Percentiles rank a stretch among this genome's conserved stretches.
These are phyloP conservation scores for Acorus calamus DNA, from an alignment of 106 monocot species.

Conservation along the genomic window DNA sequence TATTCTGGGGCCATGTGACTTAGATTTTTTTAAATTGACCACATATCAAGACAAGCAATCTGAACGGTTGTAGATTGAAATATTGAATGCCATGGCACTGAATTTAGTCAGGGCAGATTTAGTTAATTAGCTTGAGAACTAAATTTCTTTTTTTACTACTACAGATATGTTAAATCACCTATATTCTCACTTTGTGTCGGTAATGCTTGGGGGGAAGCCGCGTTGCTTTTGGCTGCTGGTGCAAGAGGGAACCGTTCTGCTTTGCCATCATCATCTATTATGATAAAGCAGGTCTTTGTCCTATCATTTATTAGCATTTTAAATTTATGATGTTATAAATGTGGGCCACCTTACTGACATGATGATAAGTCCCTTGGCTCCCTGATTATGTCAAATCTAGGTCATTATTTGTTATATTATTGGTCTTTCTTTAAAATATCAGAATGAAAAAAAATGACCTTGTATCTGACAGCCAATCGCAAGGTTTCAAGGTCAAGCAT, in stretches of 20 bases:
- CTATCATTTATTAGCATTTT: too few relatives aligned
- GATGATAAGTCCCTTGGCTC: too few relatives aligned
- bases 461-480: slow-evolving; percentile 57
- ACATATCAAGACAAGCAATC: too few relatives aligned
- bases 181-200: slow-evolving; percentile 96
- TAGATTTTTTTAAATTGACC: too few relatives aligned
- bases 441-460: too few relatives aligned
- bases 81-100: too few relatives aligned
- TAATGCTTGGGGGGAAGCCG: slow-evolving; percentile 99
- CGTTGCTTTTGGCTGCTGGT: slow-evolving; percentile 90
- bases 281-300: slow-evolving; percentile 76
- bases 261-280: slow-evolving; percentile 88
- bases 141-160: neutral
- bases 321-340: too few relatives aligned
- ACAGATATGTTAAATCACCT: slow-evolving; percentile 73
- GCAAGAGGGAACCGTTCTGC: slow-evolving; percentile 87
- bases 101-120: neutral
- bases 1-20: too few relatives aligned
- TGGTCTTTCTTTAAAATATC: too few relatives aligned
- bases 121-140: neutral
- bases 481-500: slow-evolving; percentile 84
- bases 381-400: neutral
- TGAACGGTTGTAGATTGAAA: too few relatives aligned
- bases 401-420: neutral
- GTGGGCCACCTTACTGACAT: too few relatives aligned